Percentiles rank a stretch among this genome's conserved stretches.
phyloP scores from a whole-genome alignment of 2,329 filamentous ascomycete species.

The Colletotrichum trifolii region DNA sequence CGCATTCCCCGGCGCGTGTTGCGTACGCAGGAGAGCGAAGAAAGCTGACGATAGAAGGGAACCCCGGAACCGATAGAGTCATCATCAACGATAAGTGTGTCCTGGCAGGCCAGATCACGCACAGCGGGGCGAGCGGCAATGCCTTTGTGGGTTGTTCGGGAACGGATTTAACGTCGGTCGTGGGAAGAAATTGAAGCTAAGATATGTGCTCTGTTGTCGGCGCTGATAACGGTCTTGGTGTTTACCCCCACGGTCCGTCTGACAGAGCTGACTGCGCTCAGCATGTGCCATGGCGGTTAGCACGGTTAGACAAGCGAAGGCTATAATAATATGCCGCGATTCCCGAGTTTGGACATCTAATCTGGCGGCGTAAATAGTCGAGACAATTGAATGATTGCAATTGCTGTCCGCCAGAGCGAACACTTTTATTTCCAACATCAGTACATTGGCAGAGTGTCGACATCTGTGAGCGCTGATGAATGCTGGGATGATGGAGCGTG shows the following conservation, averaged over 20 bases:
- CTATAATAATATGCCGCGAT: too few relatives aligned
- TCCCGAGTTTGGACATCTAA: too few relatives aligned
- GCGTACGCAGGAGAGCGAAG: slow-evolving; percentile 2
- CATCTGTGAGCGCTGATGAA: too few relatives aligned
- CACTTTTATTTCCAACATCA: too few relatives aligned
- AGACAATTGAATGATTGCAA: too few relatives aligned
- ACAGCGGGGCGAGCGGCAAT: slow-evolving; percentile 76
- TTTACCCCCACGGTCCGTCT: slow-evolving; percentile 17
- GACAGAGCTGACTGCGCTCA: not conserved
- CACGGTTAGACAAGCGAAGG: slow-evolving; percentile 13
- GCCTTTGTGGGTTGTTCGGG: slow-evolving; percentile 71
- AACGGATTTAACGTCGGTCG: not conserved
- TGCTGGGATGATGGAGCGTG: not conserved
- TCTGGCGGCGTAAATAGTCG: too few relatives aligned
- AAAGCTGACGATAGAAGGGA: slow-evolving; percentile 51
- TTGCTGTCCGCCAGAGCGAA: too few relatives aligned
- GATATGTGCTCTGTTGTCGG: not conserved
- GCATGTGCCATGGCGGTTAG: slow-evolving; percentile 4
- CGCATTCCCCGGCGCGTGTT: not conserved
- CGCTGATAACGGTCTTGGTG: slow-evolving; percentile 21
- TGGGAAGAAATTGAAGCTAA: not conserved
- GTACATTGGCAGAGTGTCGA: too few relatives aligned
- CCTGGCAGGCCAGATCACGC: slow-evolving; percentile 74
- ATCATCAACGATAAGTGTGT: slow-evolving; percentile 69
- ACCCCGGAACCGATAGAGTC: slow-evolving; percentile 75